Conservation (phyloP, 768 basidiomycete genomes). For the Arthromyces matolae region DNA sequence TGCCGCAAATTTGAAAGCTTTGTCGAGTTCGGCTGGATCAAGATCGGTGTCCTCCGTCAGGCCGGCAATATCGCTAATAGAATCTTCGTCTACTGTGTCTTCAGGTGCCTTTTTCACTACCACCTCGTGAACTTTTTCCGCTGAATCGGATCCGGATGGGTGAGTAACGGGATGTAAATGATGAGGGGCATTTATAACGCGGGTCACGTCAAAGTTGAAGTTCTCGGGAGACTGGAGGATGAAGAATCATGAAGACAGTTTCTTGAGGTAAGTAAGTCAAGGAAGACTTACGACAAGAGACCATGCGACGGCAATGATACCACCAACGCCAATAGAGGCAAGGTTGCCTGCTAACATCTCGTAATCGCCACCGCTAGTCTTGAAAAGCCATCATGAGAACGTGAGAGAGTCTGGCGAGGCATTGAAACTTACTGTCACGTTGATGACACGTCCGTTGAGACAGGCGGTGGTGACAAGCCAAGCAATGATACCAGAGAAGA, state of each 20-base stretch:
- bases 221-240: conserved; percentile 63
- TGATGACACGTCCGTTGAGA: conserved; percentile 67
- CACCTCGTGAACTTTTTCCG: conserved; percentile 28
- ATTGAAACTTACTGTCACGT: conserved; percentile 63
- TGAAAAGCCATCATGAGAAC: too few species aligned
- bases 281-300: conserved; percentile 56
- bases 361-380: conserved; percentile 51
- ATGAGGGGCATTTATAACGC: conserved; percentile 60
- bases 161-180: background rate
- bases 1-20: conserved; percentile 79
- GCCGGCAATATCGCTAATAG: conserved; percentile 34
- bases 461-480: conserved; percentile 83
- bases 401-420: too few species aligned
- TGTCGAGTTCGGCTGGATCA: conserved; percentile 59
- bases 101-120: conserved; percentile 33
- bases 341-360: conserved; percentile 88
- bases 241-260: background rate
- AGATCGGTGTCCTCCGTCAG: conserved; percentile 49
- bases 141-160: too few species aligned
- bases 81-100: conserved; percentile 25
- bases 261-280: too few species aligned
- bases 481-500: conserved; percentile 65
- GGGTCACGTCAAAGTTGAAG: conserved; percentile 77
- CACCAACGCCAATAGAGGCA: conserved; percentile 77
- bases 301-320: conserved; percentile 61